These are phyloP conservation scores for Xylaria arbuscula DNA, from an alignment of 2,329 filamentous ascomycete genomes.

Conservation along the genomic window DNA sequence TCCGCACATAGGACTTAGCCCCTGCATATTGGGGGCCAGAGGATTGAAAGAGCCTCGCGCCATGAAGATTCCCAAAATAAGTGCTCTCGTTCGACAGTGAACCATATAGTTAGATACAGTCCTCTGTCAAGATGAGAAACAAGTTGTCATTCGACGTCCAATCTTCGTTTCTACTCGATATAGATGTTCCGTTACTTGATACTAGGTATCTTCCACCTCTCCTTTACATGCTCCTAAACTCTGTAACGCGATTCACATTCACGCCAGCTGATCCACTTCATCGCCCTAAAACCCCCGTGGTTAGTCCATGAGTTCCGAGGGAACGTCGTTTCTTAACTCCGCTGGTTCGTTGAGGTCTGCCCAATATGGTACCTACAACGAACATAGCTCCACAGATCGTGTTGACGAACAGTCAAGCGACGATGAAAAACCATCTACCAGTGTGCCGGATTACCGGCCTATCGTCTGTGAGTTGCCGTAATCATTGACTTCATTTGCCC, in stretches of 20 bases:
- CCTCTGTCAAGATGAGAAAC: constrained; percentile 17
- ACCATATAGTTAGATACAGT: constrained; percentile 9
- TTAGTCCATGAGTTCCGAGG: constrained; percentile 23
- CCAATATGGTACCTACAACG: constrained; percentile 16
- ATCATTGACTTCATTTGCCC: constrained; percentile 7
- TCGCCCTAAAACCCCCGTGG: not conserved
- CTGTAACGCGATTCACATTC: constrained; percentile 11
- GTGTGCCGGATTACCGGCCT: constrained; percentile 13
- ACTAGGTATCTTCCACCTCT: constrained; percentile 4
- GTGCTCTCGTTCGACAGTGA: constrained; percentile 6
- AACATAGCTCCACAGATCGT: constrained; percentile 18
- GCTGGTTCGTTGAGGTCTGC: constrained; percentile 11
- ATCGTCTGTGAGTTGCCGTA: constrained; percentile 20
- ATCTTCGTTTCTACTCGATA: constrained; percentile 17
- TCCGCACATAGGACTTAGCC: constrained; percentile 12
- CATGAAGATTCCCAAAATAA: constrained; percentile 15
- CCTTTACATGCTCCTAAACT: constrained; percentile 14
- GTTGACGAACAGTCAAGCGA: constrained; percentile 21
- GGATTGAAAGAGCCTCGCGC: constrained; percentile 16
- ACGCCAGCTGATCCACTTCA: constrained; percentile 6
- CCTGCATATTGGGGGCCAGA: constrained; percentile 12
- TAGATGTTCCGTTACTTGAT: constrained; percentile 1
- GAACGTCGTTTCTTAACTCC: constrained; percentile 18
- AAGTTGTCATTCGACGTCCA: constrained; percentile 12
- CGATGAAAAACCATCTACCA: constrained; percentile 16